Conservation (phyloP, 257 asterid species). For the Gynochthodes officinalis region DNA sequence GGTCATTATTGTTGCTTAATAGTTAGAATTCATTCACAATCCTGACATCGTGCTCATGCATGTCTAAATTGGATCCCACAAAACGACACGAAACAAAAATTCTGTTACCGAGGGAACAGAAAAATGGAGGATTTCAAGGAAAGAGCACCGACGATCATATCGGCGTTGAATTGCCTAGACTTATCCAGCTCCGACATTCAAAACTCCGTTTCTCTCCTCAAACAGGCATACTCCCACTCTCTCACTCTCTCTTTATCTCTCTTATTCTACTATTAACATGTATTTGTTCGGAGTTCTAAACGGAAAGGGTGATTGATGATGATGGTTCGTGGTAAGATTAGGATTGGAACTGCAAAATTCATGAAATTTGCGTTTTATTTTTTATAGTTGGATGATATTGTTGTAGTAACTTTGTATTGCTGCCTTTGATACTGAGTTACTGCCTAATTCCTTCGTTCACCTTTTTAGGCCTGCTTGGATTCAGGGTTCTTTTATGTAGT, state of each 20-base stretch:
- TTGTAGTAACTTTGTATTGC: background rate
- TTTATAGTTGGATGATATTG: too few species aligned
- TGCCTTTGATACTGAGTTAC: too few species aligned
- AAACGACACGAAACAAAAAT: too few species aligned
- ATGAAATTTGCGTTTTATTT: background rate
- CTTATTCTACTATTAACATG: background rate
- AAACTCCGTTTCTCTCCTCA: conserved; percentile 34
- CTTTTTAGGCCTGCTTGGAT: conserved; percentile 71
- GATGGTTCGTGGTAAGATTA: too few species aligned
- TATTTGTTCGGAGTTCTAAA: too few species aligned
- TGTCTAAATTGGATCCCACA: too few species aligned
- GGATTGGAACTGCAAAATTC: too few species aligned
- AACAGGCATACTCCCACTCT: conserved; percentile 26
- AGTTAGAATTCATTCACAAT: too few species aligned
- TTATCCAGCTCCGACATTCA: conserved; percentile 33
- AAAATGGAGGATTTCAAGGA: conserved; percentile 11
- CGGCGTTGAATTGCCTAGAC: conserved; percentile 31
- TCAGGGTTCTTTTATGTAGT: conserved; percentile 83
- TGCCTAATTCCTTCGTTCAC: conserved; percentile 6
- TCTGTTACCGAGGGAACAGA: too few species aligned
- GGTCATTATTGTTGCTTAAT: too few species aligned
- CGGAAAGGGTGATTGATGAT: background rate
- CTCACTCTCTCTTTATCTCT: background rate
- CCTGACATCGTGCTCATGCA: too few species aligned
- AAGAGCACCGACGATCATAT: conserved; percentile 11